A percentile compares a stretch with the other conserved stretches of the same genome.
Conservation (phyloP, 768 basidiomycete genomes). For the Atractiella rhizophila region DNA sequence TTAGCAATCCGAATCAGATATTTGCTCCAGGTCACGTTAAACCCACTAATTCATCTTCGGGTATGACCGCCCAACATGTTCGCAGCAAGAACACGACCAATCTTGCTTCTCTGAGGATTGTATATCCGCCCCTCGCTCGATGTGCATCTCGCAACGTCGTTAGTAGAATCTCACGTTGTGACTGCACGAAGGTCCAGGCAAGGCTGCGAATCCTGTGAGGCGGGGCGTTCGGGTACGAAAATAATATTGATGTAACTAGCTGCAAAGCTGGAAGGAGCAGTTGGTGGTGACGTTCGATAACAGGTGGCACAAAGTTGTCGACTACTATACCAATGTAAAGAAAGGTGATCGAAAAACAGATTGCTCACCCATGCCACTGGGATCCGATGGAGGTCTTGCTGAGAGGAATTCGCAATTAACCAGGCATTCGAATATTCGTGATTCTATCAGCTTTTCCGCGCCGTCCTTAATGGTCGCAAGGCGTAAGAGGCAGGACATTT, state of each 20-base stretch:
- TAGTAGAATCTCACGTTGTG: constrained; percentile 58
- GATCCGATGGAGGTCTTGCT: constrained; percentile 55
- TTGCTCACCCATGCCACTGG: constrained; percentile 45
- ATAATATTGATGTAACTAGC: constrained; percentile 44
- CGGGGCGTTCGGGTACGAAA: constrained; percentile 7
- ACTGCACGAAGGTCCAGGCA: constrained; percentile 53
- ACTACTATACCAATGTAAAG: constrained; percentile 31
- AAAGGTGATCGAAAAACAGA: background rate
- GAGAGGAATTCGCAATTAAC: constrained; percentile 70
- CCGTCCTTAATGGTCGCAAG: constrained; percentile 60
- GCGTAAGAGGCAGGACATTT: constrained; percentile 66
- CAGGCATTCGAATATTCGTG: constrained; percentile 44
- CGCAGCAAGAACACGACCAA: constrained; percentile 49
- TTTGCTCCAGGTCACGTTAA: background rate
- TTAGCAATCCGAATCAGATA: background rate
- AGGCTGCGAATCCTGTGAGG: constrained; percentile 37
- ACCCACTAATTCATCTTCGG: constrained; percentile 53
- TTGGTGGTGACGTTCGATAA: constrained; percentile 72
- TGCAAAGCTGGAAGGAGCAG: constrained; percentile 66
- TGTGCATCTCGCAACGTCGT: constrained; percentile 54
- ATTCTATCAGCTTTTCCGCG: constrained; percentile 58
- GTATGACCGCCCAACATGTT: constrained; percentile 41
- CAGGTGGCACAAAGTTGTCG: constrained; percentile 65
- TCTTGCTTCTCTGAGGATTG: constrained; percentile 51
- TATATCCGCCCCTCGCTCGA: constrained; percentile 34